These are phyloP conservation scores for Cytospora piceae DNA, from an alignment of 2,329 filamentous ascomycete species.

Conservation along the genomic window DNA sequence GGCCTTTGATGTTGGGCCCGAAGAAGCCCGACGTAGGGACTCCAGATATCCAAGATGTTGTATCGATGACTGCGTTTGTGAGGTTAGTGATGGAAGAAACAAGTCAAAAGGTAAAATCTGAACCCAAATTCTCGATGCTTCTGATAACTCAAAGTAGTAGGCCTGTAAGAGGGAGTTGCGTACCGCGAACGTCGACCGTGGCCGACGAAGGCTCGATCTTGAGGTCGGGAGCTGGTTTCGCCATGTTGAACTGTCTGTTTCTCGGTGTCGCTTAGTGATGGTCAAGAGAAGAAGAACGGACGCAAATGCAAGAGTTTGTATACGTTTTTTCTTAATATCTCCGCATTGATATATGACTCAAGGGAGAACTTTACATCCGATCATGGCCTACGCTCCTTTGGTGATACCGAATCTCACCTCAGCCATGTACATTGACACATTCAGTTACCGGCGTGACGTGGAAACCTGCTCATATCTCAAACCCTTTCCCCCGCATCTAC, in stretches of 20 bases:
- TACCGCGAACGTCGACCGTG: conserved; percentile 26
- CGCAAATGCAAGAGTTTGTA: background rate
- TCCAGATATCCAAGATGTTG: conserved; percentile 16
- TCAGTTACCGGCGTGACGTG: no score
- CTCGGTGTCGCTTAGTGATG: background rate
- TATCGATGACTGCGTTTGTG: conserved; percentile 21
- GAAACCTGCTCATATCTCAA: no score
- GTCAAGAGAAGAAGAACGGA: background rate
- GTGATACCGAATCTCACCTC: no score
- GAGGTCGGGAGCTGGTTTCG: conserved; percentile 20
- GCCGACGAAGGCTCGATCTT: conserved; percentile 12
- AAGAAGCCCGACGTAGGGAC: conserved; percentile 11
- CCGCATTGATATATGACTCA: no score
- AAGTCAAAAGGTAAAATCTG: background rate
- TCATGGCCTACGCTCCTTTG: no score
- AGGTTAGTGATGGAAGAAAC: background rate
- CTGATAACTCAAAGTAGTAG: background rate
- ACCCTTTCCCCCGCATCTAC: no score
- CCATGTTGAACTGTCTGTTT: conserved; percentile 8
- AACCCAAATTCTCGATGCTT: background rate
- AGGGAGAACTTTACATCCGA: no score
- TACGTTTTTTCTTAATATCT: background rate
- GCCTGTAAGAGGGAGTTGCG: background rate
- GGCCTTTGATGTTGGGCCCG: conserved; percentile 40
- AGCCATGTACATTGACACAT: no score